Evolutionary conservation across 495 filamentous ascomycete genomes (phyloP), one percentile per base, ranked within the genome.

Genomic region (Lophium mytilinum): DNA sequence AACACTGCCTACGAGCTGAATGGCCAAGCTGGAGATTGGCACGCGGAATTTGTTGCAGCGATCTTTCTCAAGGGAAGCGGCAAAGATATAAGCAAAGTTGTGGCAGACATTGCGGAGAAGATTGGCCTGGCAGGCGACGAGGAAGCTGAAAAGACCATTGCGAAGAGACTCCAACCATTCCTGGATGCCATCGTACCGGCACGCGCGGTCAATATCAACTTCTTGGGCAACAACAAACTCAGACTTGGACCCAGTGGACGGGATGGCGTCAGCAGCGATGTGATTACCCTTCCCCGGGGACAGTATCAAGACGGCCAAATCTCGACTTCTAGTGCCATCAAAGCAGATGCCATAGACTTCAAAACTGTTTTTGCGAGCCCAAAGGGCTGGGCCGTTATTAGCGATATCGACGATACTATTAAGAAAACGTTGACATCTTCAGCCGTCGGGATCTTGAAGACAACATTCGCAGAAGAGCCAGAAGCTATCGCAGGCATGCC

Each of bases 401-500:
- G 88, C 36, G 92, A 97, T 65, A 85, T 97, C 66, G 92, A 97
- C 70, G 92, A 97, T 70, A 93, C 92, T 2, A 95, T 96, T 75
- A 96, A 97, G 72, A 75, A 89, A 50, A 95, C 92, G 0, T 78
- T 86, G 66, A 95, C 93, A 2, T 81, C 81, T 40, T 82, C 86
- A 45, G 80, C 87, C 1, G 79, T 86, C 43, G 89, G 89, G 6
- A 89, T 96, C 58, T 74, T 96, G 4, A 78, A 80, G 36, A 86
- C 86, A 10, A 97, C 91, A 2, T 96, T 97, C 64, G 82, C 84
- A 41, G 83, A 89, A 8, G 74, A 82, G 17, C 85, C 89, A 0
- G 71, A 78, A 48, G 82, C 89, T 2, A 82, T 91, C 14, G 53
- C 73, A 0, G 90, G 86, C 24, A 96, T 96, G 90, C 87, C 90